Evolutionary conservation across 805 yeast species (phyloP), one percentile per base, ranked within the genome.

Genomic region (Metschnikowia hibisci): DNA sequence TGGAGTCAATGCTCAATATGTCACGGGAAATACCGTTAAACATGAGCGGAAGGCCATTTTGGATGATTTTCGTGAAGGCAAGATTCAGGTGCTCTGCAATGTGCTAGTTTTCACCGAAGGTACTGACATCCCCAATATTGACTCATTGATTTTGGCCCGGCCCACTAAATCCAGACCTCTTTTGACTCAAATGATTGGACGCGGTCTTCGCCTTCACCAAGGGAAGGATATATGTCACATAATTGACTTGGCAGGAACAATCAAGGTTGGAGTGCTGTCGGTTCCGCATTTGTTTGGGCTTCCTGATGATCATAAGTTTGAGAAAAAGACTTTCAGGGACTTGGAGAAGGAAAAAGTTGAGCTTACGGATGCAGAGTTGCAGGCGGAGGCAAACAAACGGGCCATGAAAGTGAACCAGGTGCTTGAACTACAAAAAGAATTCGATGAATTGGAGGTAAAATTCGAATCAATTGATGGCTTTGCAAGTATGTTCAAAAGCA

Each of bases 91-190:
- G 0, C 63, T 90, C 25, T 75, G 93, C 66, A 91, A 91, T 57
- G 93, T 96, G 59, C 87, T 85, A 13, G 87, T 90, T 5, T 83
- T 91, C 53, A 90, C 96, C 0, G 98, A 90, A 60, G 98, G 98
- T 0, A 88, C 97, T 0, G 97, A 90, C 64, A 81, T 91, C 14
- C 97, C 97, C 3, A 81, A 81, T 47, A 84, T 89, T 44, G 97
- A 90, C 56, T 81, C 88, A 25, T 67, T 90, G 10, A 69, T 90
- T 23, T 61, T 90, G 26, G 85, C 87, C 3, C 66, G 96, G 27
- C 96, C 96, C 1, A 86, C 96, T 0, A 74, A 73, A 45, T 89
- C 96, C 0, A 65, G 80, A 26, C 78, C 84, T 0, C 63, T 90
- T 33, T 63, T 87, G 29, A 73, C 81, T 13, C 98, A 90, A 58